Conservation (phyloP, 441 rosid species). For the California macrophylla region DNA sequence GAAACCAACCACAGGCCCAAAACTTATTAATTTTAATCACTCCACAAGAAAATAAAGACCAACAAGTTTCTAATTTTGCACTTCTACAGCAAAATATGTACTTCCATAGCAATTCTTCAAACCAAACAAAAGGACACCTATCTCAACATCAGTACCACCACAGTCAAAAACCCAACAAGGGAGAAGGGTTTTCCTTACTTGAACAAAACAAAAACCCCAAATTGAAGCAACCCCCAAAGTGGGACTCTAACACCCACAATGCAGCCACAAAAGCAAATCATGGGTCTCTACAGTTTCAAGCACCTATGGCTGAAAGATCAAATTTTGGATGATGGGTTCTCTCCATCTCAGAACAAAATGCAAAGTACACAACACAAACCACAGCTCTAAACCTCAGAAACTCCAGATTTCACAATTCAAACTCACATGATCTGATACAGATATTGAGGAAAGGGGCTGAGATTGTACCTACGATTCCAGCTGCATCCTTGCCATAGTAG, state of each 20-base stretch:
- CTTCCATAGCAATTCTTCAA: too few species aligned
- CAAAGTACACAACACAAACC: neutral
- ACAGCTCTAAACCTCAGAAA: neutral
- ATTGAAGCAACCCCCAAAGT: neutral
- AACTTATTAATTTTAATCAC: too few species aligned
- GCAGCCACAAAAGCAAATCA: neutral
- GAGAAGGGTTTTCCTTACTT: neutral
- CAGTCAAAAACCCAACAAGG: neutral
- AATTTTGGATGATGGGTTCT: neutral
- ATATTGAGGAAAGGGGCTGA: neutral
- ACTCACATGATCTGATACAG: neutral
- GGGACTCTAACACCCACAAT: neutral
- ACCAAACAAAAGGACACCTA: neutral
- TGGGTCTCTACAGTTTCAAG: neutral
- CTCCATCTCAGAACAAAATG: neutral
- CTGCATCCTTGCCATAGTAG: constrained; percentile 41
- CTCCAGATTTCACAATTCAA: neutral
- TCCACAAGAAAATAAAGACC: too few species aligned
- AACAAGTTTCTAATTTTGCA: too few species aligned
- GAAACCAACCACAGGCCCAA: too few species aligned
- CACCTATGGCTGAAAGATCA: neutral
- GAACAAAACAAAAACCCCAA: neutral
- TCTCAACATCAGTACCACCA: too few species aligned
- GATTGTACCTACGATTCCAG: constrained; percentile 65
- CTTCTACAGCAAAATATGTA: too few species aligned